Conservation (phyloP, 2,329 filamentous ascomycete genomes). For the Arachnomyces sp. region DNA sequence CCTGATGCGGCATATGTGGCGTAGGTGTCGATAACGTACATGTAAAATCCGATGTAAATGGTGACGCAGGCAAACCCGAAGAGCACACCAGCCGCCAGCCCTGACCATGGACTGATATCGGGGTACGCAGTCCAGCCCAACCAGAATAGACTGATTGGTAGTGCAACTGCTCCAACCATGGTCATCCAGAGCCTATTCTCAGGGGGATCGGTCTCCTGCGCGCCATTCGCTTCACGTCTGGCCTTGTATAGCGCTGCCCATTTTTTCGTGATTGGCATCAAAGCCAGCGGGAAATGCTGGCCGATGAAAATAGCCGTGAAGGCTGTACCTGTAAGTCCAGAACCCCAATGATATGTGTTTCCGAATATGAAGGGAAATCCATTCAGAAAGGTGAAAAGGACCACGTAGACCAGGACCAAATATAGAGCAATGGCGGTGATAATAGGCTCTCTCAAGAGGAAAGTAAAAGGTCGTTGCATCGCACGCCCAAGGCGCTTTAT, state of each 20-base stretch:
- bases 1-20: slow-evolving; percentile 33
- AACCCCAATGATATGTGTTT: slow-evolving; percentile 35
- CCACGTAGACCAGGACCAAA: slow-evolving; percentile 31
- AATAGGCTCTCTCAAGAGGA: slow-evolving; percentile 44
- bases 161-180: slow-evolving; percentile 35
- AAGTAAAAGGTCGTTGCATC: too few species aligned
- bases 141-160: slow-evolving; percentile 42
- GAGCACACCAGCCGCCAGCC: slow-evolving; percentile 35
- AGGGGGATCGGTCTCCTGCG: slow-evolving; percentile 30
- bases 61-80: slow-evolving; percentile 39
- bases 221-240: slow-evolving; percentile 34
- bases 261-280: slow-evolving; percentile 35
- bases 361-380: slow-evolving; percentile 35
- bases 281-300: slow-evolving; percentile 29
- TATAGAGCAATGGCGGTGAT: slow-evolving; percentile 41
- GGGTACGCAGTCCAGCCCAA: slow-evolving; percentile 41
- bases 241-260: too few species aligned
- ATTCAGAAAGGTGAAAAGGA: slow-evolving; percentile 30
- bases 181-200: slow-evolving; percentile 41
- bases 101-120: slow-evolving; percentile 37
- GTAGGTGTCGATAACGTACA: slow-evolving; percentile 38
- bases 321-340: too few species aligned
- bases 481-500: slow-evolving; percentile 40
- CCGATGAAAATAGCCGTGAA: slow-evolving; percentile 38
- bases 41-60: slow-evolving; percentile 38